A percentile compares a stretch with the other conserved stretches of the same genome.
phyloP scores from a whole-genome alignment of 2,329 filamentous ascomycete species.

The Knoxdaviesia capensis region DNA sequence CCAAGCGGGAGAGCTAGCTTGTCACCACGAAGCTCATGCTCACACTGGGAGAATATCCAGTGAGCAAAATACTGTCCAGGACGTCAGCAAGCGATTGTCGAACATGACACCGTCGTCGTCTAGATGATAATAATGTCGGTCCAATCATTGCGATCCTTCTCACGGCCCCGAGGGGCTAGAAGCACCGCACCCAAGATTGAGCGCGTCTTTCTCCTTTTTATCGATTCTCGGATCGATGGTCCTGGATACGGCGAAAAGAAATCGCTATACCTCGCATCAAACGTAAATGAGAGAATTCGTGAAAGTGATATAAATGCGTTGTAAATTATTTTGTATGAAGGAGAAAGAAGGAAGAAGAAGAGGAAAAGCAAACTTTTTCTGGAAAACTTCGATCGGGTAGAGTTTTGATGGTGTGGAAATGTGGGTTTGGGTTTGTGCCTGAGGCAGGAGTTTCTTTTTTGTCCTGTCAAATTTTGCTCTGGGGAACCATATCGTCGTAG shows the following conservation, averaged over 20 bases:
- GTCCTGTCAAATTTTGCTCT: too few species aligned
- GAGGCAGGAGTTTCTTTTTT: too few species aligned
- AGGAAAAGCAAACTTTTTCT: conserved; percentile 4
- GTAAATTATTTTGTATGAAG: conserved; percentile 18
- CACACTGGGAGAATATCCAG: too few species aligned
- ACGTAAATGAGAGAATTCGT: conserved; percentile 13
- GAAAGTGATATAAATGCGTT: conserved; percentile 26
- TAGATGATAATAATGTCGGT: conserved; percentile 19
- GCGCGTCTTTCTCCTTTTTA: conserved; percentile 28
- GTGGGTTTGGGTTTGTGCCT: too few species aligned
- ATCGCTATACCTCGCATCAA: conserved; percentile 25
- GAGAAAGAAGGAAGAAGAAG: conserved; percentile 10
- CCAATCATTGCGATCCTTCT: conserved; percentile 41
- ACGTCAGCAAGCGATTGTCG: too few species aligned
- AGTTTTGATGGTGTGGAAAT: too few species aligned
- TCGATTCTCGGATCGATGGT: conserved; percentile 25
- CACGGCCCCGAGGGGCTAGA: conserved; percentile 22
- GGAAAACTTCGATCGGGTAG: too few species aligned
- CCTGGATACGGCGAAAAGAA: conserved; percentile 19
- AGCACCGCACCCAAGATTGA: conserved; percentile 41
- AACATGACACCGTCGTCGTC: too few species aligned
- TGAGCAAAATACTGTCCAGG: too few species aligned
- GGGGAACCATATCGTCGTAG: too few species aligned
- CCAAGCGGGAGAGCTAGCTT: too few species aligned
- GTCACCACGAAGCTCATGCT: too few species aligned